These are phyloP conservation scores for Dipodascopsis uninucleata DNA, from an alignment of 805 yeast species.

Conservation along the genomic window DNA sequence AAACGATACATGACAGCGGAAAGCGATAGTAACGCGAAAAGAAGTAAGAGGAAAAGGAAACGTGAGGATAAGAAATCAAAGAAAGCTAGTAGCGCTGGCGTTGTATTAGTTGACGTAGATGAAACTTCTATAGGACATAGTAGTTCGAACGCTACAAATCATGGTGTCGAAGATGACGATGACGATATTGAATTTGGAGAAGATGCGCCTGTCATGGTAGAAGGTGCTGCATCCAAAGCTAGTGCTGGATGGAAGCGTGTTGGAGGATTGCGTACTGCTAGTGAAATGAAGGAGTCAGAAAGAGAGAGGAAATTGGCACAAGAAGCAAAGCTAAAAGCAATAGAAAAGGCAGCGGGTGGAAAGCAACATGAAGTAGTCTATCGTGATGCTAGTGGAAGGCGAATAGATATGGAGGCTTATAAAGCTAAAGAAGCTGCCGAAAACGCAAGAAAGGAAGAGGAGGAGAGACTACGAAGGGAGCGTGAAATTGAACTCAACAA, in stretches of 20 bases:
- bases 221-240: conserved; percentile 4
- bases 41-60: conserved; percentile 31
- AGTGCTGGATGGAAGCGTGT: conserved; percentile 30
- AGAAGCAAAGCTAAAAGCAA: conserved; percentile 22
- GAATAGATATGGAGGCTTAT: conserved; percentile 42
- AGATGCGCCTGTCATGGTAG: conserved; percentile 23
- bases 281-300: conserved; percentile 41
- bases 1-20: conserved; percentile 43
- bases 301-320: conserved; percentile 35
- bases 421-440: conserved; percentile 32
- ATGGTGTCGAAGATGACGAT: conserved; percentile 18
- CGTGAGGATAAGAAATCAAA: conserved; percentile 28
- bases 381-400: conserved; percentile 61
- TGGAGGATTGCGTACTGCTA: conserved; percentile 50
- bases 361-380: conserved; percentile 43
- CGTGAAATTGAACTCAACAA: conserved; percentile 33
- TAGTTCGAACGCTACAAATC: conserved; percentile 11
- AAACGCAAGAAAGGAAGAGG: conserved; percentile 23
- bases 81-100: background rate
- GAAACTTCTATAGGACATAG: too few species aligned
- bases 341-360: conserved; percentile 18
- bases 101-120: conserved; percentile 30
- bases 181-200: conserved; percentile 37
- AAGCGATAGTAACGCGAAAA: conserved; percentile 11
- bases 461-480: too few species aligned